phyloP scores from a whole-genome alignment of 2,329 filamentous ascomycete genomes.

The Exophiala alcalophila region DNA sequence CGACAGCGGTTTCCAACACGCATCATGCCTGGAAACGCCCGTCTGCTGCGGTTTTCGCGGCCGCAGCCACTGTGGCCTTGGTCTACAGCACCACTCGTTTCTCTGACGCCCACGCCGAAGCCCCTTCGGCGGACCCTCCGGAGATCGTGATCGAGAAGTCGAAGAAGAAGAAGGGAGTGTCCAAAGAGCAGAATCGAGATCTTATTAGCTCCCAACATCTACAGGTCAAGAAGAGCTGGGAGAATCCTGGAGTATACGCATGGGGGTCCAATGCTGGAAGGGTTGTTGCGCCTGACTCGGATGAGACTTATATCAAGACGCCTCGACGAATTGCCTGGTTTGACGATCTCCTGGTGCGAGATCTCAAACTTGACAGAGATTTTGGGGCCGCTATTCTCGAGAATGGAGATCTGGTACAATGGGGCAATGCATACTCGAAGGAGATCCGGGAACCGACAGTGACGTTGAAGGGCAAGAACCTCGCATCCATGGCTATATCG shows the following conservation, averaged over 20 bases:
- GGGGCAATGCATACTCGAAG: slow-evolving; percentile 75
- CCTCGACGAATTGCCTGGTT: slow-evolving; percentile 79
- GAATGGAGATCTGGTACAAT: slow-evolving; percentile 84
- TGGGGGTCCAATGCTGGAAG: slow-evolving; percentile 87
- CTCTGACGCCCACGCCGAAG: slow-evolving; percentile 49
- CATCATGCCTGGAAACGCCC: slow-evolving; percentile 26
- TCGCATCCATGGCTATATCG: slow-evolving; percentile 73
- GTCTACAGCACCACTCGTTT: slow-evolving; percentile 35
- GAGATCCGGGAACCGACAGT: slow-evolving; percentile 61
- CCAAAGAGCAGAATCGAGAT: slow-evolving; percentile 70
- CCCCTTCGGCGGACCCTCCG: slow-evolving; percentile 42
- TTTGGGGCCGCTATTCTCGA: slow-evolving; percentile 87
- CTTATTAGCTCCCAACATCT: slow-evolving; percentile 79
- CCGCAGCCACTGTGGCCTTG: slow-evolving; percentile 41
- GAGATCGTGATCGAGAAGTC: slow-evolving; percentile 67
- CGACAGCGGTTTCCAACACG: neutral
- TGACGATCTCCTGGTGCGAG: slow-evolving; percentile 76
- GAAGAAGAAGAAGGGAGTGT: slow-evolving; percentile 52
- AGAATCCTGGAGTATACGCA: slow-evolving; percentile 82
- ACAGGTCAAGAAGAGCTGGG: slow-evolving; percentile 78
- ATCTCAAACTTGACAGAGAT: slow-evolving; percentile 77
- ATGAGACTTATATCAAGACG: slow-evolving; percentile 73
- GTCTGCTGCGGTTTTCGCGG: slow-evolving; percentile 40
- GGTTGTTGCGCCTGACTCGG: slow-evolving; percentile 80
- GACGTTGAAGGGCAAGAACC: slow-evolving; percentile 77